Evolutionary conservation across 1,284 basidiomycete genomes (phyloP), one percentile per base, ranked within the genome.

Genomic region (Cutaneotrichosporon curvatum): DNA sequence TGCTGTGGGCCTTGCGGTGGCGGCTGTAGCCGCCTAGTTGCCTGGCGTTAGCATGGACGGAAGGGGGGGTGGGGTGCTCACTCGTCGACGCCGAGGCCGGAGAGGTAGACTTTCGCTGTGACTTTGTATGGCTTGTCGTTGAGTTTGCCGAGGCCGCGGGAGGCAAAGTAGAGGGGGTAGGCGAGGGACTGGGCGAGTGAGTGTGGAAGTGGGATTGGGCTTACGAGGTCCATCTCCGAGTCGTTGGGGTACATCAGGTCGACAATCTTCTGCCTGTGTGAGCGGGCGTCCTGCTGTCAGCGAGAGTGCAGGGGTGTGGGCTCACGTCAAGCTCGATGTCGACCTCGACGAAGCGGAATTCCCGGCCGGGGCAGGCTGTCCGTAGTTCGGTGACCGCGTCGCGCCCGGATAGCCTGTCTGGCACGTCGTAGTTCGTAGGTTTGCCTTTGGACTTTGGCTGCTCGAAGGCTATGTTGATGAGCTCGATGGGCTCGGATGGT

Each of bases 391-490:
- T 78, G 2, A 85, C 66, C 51, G 88, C 87, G 47, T 81, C 74
- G 5, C 84, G 71, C 0, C 91, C 94, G 2, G 87, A 89, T 34
- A 83, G 53, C 19, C 95, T 78, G 69, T 98, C 95, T 1, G 94
- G 94, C 0, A 95, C 92, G 56, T 73, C 66, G 55, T 76, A 79
- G 4, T 58, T 63, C 20, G 43, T 47, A 11, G 22, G 18, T 32
- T 55, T 53, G 12, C 35, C 45, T 20, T 53, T 53, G 62, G 84
- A 83, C 4, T 87, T 79, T 10, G 89, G 88, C 61, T 95, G 95
- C 64, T 95, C 88, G 58, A 99, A 98, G 0, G 87, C 89, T 4
- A 99, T 91, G 60, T 97, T 98, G 19, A 99, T 74, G 1, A 99
- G 74, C 61, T 99, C 94, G 45, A 99, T 91, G 0, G 89, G 83